Conservation (phyloP, 2,329 filamentous ascomycete species). For the Xylariales sp. region DNA sequence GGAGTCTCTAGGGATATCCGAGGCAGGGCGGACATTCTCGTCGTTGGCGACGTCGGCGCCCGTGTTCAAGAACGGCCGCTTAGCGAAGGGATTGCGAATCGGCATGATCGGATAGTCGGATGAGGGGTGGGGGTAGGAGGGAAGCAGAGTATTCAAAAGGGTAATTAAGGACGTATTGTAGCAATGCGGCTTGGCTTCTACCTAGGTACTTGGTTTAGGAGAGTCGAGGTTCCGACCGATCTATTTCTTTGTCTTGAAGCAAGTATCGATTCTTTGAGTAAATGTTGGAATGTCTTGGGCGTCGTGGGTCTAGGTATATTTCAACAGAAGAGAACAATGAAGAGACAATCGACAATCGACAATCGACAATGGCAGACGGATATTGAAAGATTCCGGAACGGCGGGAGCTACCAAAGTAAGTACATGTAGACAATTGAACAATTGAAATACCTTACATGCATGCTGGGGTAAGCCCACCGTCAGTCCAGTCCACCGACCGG, state of each 20-base stretch:
- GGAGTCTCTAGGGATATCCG: conserved; percentile 54
- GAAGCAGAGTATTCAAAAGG: conserved; percentile 12
- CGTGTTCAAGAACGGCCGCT: conserved; percentile 61
- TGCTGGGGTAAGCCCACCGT: conserved; percentile 9
- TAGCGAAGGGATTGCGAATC: conserved; percentile 76
- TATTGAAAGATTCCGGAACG: conserved; percentile 23
- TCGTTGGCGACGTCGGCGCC: conserved; percentile 56
- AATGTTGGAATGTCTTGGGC: conserved; percentile 1
- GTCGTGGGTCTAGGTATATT: conserved; percentile 4
- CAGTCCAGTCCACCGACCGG: too few species aligned
- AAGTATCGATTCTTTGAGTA: conserved; percentile 27
- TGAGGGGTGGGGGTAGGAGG: conserved; percentile 14
- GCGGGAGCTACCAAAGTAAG: conserved; percentile 26
- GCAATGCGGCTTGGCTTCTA: conserved; percentile 21
- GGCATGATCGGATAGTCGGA: conserved; percentile 45
- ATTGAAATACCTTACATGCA: conserved; percentile 14
- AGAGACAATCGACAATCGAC: conserved; percentile 6
- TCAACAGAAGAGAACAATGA: conserved; percentile 11
- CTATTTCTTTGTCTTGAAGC: conserved; percentile 25
- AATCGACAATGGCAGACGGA: not conserved
- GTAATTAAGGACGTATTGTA: conserved; percentile 11
- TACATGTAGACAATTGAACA: conserved; percentile 5
- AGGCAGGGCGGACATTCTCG: conserved; percentile 63
- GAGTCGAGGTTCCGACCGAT: conserved; percentile 18
- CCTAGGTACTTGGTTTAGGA: conserved; percentile 8